Percentiles rank a stretch among this genome's conserved stretches.
Conservation (phyloP, 2,329 filamentous ascomycete genomes). For the Exophiala sp. region DNA sequence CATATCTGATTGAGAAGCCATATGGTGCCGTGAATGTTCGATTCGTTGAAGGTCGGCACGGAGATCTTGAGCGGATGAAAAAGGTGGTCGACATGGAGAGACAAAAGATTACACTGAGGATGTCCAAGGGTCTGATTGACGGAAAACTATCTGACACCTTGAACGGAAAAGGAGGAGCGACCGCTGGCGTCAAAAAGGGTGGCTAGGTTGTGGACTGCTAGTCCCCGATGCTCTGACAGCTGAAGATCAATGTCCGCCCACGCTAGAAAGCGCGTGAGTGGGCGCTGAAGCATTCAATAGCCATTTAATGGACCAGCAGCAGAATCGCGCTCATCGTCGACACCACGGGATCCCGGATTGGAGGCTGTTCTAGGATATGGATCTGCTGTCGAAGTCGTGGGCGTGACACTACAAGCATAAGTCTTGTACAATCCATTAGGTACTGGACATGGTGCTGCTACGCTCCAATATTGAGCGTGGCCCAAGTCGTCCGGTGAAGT, state of each 20-base stretch:
- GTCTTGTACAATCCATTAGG: not conserved
- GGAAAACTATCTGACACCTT: slow-evolving; percentile 19
- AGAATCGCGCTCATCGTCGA: too few species aligned
- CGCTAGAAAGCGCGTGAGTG: too few species aligned
- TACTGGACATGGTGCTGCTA: not conserved
- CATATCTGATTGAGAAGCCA: slow-evolving; percentile 53
- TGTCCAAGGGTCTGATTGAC: slow-evolving; percentile 21
- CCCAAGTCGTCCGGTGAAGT: too few species aligned
- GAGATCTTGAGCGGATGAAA: slow-evolving; percentile 41
- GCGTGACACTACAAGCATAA: not conserved
- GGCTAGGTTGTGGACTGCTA: slow-evolving; percentile 6
- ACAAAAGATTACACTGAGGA: slow-evolving; percentile 37
- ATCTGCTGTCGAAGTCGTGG: not conserved
- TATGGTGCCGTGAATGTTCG: slow-evolving; percentile 53
- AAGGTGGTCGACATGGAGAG: slow-evolving; percentile 49
- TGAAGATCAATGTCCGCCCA: not conserved
- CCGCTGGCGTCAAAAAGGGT: slow-evolving; percentile 21
- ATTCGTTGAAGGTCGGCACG: slow-evolving; percentile 37
- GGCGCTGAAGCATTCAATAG: too few species aligned
- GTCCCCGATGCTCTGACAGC: not conserved
- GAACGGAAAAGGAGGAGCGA: slow-evolving; percentile 1
- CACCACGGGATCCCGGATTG: not conserved
- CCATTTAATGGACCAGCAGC: too few species aligned
- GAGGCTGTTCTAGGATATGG: slow-evolving; percentile 3
- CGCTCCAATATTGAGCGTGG: not conserved